Conservation (phyloP, 2,329 filamentous ascomycete species). For the Colletotrichum aenigma region DNA sequence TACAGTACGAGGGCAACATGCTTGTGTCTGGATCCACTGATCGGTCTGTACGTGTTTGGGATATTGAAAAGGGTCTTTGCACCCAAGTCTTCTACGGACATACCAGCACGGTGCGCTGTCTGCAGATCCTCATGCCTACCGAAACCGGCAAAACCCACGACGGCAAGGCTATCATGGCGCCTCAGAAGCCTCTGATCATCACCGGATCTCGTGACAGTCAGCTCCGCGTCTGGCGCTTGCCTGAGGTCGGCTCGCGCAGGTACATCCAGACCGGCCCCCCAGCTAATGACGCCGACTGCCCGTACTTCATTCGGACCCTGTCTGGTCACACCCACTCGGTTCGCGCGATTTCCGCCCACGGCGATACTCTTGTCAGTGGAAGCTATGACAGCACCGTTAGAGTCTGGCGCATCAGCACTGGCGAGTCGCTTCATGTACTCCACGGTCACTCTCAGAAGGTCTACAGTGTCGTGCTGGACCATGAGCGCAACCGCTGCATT, state of each 20-base stretch:
- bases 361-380: constrained; percentile 94
- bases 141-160: constrained; percentile 74
- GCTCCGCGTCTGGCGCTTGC: constrained; percentile 91
- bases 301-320: constrained; percentile 90
- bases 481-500: constrained; percentile 91
- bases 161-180: constrained; percentile 84
- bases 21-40: constrained; percentile 96
- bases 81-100: constrained; percentile 97
- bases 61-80: constrained; percentile 90
- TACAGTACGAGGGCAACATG: constrained; percentile 95
- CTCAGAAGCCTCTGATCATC: constrained; percentile 93
- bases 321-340: constrained; percentile 92
- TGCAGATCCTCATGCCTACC: constrained; percentile 91
- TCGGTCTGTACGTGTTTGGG: constrained; percentile 98
- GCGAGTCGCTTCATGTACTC: constrained; percentile 82
- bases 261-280: constrained; percentile 82
- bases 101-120: constrained; percentile 93
- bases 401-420: constrained; percentile 97
- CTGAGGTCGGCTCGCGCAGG: constrained; percentile 75
- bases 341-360: constrained; percentile 91
- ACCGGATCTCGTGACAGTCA: constrained; percentile 96
- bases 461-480: constrained; percentile 94
- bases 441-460: constrained; percentile 92
- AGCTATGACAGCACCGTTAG: constrained; percentile 96
- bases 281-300: constrained; percentile 79